These are phyloP conservation scores for Leccinum imitatum DNA, from an alignment of 768 basidiomycete genomes.

Conservation along the genomic window DNA sequence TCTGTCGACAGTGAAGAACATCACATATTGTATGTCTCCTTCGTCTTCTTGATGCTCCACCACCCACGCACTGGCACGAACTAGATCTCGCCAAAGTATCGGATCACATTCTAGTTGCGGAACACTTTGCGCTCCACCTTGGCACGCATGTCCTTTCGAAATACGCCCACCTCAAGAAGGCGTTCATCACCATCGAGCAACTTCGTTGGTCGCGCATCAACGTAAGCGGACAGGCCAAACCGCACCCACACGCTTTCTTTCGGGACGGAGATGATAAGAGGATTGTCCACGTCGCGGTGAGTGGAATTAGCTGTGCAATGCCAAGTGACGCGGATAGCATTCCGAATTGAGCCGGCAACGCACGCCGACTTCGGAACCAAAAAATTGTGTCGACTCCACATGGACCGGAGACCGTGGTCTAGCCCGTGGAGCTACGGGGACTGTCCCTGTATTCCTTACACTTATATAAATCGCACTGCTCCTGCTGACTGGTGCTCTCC, in stretches of 20 bases:
- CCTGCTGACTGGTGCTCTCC: neutral
- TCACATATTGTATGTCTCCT: constrained; percentile 52
- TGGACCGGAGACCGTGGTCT: constrained; percentile 14
- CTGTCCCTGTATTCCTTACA: neutral
- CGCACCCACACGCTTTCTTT: constrained; percentile 79
- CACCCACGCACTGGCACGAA: neutral
- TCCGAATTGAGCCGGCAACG: constrained; percentile 22
- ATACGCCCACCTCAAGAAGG: constrained; percentile 73
- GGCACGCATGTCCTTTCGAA: constrained; percentile 79
- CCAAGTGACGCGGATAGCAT: neutral
- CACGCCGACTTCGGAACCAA: constrained; percentile 6
- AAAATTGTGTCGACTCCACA: constrained; percentile 16
- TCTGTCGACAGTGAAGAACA: constrained; percentile 56
- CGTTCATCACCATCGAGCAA: constrained; percentile 70
- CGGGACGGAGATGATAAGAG: constrained; percentile 92
- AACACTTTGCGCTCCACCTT: constrained; percentile 85
- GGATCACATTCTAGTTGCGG: constrained; percentile 79
- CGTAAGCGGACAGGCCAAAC: constrained; percentile 42
- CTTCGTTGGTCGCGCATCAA: constrained; percentile 83
- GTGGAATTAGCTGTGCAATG: constrained; percentile 16
- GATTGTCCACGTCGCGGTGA: constrained; percentile 57
- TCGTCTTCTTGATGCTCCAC: neutral
- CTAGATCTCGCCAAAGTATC: constrained; percentile 86
- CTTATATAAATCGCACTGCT: constrained; percentile 16
- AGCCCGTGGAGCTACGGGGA: constrained; percentile 23